Evolutionary conservation across 148 eudicot genomes (phyloP), one percentile per base, ranked within the genome.

Genomic region (Diospyros kaki): DNA sequence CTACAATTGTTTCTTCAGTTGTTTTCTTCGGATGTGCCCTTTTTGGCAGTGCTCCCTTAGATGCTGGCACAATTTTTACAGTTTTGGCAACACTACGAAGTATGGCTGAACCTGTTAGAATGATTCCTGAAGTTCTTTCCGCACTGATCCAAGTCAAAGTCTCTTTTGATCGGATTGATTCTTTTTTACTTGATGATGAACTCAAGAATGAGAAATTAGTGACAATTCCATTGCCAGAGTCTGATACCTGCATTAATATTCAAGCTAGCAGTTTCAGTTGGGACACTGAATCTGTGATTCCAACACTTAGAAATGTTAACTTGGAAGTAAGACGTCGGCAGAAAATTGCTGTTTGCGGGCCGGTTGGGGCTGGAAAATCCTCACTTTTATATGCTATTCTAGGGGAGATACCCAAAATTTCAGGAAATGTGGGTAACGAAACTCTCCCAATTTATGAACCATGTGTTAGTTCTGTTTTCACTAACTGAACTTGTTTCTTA

Each of bases 281-380:
- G 94, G 87, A 86, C 2, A 77, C 84, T 9, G 74, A 82, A 46
- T 75, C 82, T 43, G 43, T 54, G 10, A 66, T 13, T 64, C 70
- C 76, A 60, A 83, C 87, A 4, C 74, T 88, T 1, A 75, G 45
- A 73, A 76, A 84, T 69, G 71, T 90, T 40, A 73, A 59, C 18
- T 55, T 90, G 65, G 80, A 79, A 56, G 86, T 79, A 3, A 71
- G 69, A 68, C 1, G 43, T 4, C 85, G 86, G 28, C 73, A 84
- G 64, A 86, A 87, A 67, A 50, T 85, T 53, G 94, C 94, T 6
- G 80, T 90, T 68, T 87, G 89, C 77, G 91, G 94, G 17, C 85
- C 87, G 1, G 94, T 90, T 80, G 94, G 91, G 18, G 80, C 88
- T 41, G 91, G 94, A 17, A 90, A 90, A 72, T 90, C 94, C 9